Base-by-base conservation (phyloP, 345 rosid species). In the Rubroshorea leprosula region DNA sequence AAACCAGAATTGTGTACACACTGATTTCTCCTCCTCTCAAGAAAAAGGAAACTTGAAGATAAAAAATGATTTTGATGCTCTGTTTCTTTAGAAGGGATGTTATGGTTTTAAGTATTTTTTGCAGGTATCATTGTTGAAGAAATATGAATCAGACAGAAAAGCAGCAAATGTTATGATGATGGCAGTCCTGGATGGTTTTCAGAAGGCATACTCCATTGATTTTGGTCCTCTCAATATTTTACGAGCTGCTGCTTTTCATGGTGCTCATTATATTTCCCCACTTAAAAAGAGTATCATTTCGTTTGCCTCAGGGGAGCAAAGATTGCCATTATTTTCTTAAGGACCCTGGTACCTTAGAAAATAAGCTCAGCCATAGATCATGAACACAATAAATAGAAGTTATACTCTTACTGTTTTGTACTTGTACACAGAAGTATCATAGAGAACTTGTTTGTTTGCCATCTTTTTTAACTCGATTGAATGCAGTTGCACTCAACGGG, bases 151-250 rank as follows among this genome's bases (percentile, higher is more conserved):
- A 0, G 93, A 86, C 58, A 84, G 96, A 67, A 92, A 86, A 67
- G 84, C 89, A 23, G 81, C 86, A 35, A 89, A 92, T 55, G 25
- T 84, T 5, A 65, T 78, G 25, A 93, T 92, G 99, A 86, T 92
- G 91, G 94, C 89, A 3, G 72, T 86, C 19, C 77, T 92, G 50
- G 99, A 92, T 48, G 94, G 95, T 17, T 76, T 86, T 66, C 99
- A 93, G 76, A 93, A 85, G 80, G 82, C 83, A 35, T 89, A 89
- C 64, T 68, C 95, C 0, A 78, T 89, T 20, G 87, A 93, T 59
- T 83, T 89, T 3, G 96, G 94, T 43, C 99, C 96, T 19, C 63
- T 92, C 31, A 92, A 92, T 65, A 58, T 83, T 18, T 23, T 89
- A 47, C 76, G 98, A 63, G 96, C 97, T 9, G 86, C 94, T 43